Conservation (phyloP, 257 asterid genomes). For the Ajuga chamaepitys region DNA sequence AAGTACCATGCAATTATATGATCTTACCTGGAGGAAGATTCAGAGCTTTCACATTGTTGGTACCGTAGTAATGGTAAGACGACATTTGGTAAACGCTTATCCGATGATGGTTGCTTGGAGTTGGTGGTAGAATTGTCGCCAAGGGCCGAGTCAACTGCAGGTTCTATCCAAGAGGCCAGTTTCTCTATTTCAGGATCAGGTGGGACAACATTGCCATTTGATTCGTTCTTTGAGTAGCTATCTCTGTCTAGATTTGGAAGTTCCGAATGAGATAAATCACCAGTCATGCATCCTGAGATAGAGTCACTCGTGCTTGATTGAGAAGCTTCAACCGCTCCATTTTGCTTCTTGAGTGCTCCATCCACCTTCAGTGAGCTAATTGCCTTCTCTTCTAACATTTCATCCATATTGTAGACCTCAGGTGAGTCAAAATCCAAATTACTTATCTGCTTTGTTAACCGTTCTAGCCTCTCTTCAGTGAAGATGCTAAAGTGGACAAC, state of each 20-base stretch:
- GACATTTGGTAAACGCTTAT: slow-evolving; percentile 43
- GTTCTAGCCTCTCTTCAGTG: slow-evolving; percentile 85
- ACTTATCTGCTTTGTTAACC: slow-evolving; percentile 61
- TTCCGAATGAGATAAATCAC: slow-evolving; percentile 36
- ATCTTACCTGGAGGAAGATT: slow-evolving; percentile 73
- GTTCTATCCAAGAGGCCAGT: slow-evolving; percentile 29
- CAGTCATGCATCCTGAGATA: slow-evolving; percentile 25
- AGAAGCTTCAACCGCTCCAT: slow-evolving; percentile 41
- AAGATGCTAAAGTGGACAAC: slow-evolving; percentile 57
- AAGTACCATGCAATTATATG: slow-evolving; percentile 5
- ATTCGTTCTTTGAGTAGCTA: slow-evolving; percentile 26
- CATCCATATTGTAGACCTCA: slow-evolving; percentile 32
- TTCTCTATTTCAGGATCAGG: slow-evolving; percentile 42
- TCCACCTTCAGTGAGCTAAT: slow-evolving; percentile 31
- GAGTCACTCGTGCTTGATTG: slow-evolving; percentile 35
- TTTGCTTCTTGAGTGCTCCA: slow-evolving; percentile 28
- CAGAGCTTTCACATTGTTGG: slow-evolving; percentile 82
- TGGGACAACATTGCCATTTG: slow-evolving; percentile 19
- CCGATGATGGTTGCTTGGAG: slow-evolving; percentile 45
- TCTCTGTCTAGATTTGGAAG: slow-evolving; percentile 31
- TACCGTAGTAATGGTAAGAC: slow-evolving; percentile 51
- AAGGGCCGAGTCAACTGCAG: slow-evolving; percentile 24
- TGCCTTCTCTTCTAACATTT: slow-evolving; percentile 40
- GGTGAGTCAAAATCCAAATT: slow-evolving; percentile 57
- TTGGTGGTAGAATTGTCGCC: slow-evolving; percentile 27